Conservation (phyloP, 78 protist species). For the slime mould (Dictyostelium discoideum) region DNA sequence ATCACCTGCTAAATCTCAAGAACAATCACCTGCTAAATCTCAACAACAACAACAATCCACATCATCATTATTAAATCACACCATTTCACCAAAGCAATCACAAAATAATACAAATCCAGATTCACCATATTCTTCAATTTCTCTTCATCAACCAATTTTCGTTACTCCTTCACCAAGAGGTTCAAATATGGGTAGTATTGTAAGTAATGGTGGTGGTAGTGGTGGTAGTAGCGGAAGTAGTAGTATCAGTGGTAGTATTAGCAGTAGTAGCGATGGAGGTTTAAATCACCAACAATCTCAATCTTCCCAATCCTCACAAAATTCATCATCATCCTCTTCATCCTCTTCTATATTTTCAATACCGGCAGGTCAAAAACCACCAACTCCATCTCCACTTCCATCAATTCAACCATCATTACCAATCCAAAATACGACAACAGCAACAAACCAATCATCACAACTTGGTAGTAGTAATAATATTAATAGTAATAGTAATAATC, state of each 20-base stretch:
- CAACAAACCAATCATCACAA: neutral
- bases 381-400: conserved; percentile 4
- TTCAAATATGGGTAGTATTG: neutral
- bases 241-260: neutral
- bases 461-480: neutral
- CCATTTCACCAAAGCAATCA: neutral
- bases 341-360: neutral
- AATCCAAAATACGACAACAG: neutral
- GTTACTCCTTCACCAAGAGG: neutral
- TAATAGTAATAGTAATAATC: neutral
- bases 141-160: neutral
- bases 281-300: neutral
- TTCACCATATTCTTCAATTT: conserved; percentile 1
- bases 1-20: neutral
- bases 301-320: neutral
- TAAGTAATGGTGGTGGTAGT: neutral
- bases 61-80: neutral
- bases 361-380: conserved; percentile 15
- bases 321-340: neutral
- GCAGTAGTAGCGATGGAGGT: neutral
- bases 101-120: neutral
- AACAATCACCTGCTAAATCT: neutral
- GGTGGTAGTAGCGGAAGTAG: neutral
- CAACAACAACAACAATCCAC: neutral
- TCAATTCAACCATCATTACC: neutral